Conservation (phyloP, 2,329 filamentous ascomycete genomes). For the Elsinoe necatrix region DNA sequence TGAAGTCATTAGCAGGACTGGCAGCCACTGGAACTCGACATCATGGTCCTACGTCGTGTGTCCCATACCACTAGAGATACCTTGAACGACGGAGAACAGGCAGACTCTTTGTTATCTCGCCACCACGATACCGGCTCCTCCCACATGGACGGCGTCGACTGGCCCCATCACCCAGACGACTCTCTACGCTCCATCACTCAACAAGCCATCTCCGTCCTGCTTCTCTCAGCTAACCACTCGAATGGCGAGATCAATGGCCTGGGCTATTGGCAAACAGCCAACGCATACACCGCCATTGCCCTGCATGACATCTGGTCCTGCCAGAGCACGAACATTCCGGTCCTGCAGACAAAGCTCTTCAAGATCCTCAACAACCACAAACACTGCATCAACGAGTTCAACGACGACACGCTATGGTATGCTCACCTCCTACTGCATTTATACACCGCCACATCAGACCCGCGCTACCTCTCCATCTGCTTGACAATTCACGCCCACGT, state of each 20-base stretch:
- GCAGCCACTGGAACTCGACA: background rate
- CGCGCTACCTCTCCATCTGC: slow-evolving; percentile 22
- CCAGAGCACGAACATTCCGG: slow-evolving; percentile 19
- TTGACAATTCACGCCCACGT: slow-evolving; percentile 21
- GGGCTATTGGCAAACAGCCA: slow-evolving; percentile 27
- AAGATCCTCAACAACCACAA: slow-evolving; percentile 20
- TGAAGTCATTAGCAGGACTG: background rate
- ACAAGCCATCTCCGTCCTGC: slow-evolving; percentile 22
- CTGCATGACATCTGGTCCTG: slow-evolving; percentile 23
- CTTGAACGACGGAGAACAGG: background rate
- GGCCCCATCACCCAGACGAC: slow-evolving; percentile 1
- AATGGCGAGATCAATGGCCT: slow-evolving; percentile 24
- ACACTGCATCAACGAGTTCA: slow-evolving; percentile 25
- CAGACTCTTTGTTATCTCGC: background rate
- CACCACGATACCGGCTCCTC: background rate
- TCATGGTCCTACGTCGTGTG: background rate
- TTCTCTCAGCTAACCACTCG: slow-evolving; percentile 19
- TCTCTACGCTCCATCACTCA: slow-evolving; percentile 19
- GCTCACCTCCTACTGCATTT: slow-evolving; percentile 22
- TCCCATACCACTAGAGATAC: background rate
- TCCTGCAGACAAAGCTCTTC: slow-evolving; percentile 17
- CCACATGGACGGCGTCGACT: background rate
- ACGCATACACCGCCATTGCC: slow-evolving; percentile 26
- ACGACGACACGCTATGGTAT: slow-evolving; percentile 26
- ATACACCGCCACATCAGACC: slow-evolving; percentile 21